Percentiles rank a stretch among this genome's conserved stretches.
Conservation (phyloP, 768 basidiomycete species). For the Bullera alba region DNA sequence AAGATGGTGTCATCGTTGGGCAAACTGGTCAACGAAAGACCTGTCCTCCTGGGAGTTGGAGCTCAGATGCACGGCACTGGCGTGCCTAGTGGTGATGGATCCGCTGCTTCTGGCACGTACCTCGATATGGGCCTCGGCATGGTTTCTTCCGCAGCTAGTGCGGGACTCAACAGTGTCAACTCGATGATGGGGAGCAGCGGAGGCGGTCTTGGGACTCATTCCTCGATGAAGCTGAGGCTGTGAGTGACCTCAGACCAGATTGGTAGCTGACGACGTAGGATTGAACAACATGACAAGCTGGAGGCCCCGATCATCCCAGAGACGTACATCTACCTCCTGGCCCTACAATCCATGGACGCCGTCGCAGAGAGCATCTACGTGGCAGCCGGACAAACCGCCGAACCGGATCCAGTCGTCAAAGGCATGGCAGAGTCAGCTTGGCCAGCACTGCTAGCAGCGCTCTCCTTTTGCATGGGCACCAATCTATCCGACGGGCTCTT, state of each 20-base stretch:
- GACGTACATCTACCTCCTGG: constrained; percentile 84
- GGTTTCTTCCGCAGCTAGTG: constrained; percentile 73
- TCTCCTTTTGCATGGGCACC: constrained; percentile 82
- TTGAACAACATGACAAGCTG: constrained; percentile 96
- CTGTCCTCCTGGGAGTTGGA: constrained; percentile 67
- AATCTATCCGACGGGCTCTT: constrained; percentile 90
- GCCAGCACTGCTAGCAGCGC: constrained; percentile 84
- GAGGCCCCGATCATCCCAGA: constrained; percentile 92
- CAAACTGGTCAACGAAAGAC: constrained; percentile 80
- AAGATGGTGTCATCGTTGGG: constrained; percentile 76
- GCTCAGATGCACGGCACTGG: constrained; percentile 78
- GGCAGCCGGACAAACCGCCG: constrained; percentile 44
- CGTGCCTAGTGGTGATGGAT: constrained; percentile 43
- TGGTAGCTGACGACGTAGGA: constrained; percentile 51
- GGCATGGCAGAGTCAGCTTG: constrained; percentile 80
- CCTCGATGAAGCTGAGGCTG: constrained; percentile 85
- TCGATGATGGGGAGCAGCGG: constrained; percentile 76
- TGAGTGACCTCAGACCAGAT: constrained; percentile 45
- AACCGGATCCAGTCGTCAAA: constrained; percentile 53
- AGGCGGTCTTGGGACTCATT: constrained; percentile 62
- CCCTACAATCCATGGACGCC: constrained; percentile 76
- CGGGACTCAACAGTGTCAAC: constrained; percentile 73
- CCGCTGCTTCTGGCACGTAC: constrained; percentile 19
- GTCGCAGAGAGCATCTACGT: constrained; percentile 78
- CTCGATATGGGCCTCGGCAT: constrained; percentile 54